Base-by-base conservation (phyloP, 2,329 filamentous ascomycete genomes). In the Cercospora sp. region DNA sequence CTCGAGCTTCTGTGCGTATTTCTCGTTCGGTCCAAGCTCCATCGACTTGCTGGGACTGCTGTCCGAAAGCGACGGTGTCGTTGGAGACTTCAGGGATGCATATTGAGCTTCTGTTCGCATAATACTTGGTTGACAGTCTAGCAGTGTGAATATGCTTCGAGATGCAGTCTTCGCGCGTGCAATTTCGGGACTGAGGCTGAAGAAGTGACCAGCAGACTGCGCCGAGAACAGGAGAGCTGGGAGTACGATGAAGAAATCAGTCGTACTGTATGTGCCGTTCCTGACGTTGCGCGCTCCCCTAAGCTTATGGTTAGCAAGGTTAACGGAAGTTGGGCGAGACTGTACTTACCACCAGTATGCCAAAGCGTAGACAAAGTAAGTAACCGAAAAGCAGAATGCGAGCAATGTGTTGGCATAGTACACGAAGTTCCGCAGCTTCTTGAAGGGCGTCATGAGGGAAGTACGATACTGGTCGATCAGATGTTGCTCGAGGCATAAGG, bases 361-460 rank as follows among this genome's bases (percentile, higher is more conserved):
- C 34, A 84, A 71, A 34, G 82, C 82, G 67, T 84, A 83, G 1
- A 83, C 80, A 69, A 83, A 83, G 69, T 83, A 83, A 0, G 81
- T 82, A 18, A 83, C 77, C 0, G 81, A 80, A 26, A 83, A 76
- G 3, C 81, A 82, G 60, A 83, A 80, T 0, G 82, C 81, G 21
- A 84, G 77, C 13, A 83, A 65, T 2, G 79, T 76, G 51, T 83
- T 84, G 1, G 80, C 80, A 5, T 77, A 74, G 4, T 81, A 67
- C 21, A 78, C 80, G 66, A 82, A 83, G 6, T 74, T 76, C 9
- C 81, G 70, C 28, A 81, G 78, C 58, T 80, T 76, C 24, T 80
- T 74, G 66, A 81, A 82, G 3, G 81, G 81, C 53, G 77, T 76
- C 16, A 76, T 76, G 6, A 83, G 77, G 1, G 79, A 78, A 2